Evolutionary conservation across 225 moss, liverwort and hornwort species (phyloP).

Genomic region (Physcomitrellopsis africana): DNA sequence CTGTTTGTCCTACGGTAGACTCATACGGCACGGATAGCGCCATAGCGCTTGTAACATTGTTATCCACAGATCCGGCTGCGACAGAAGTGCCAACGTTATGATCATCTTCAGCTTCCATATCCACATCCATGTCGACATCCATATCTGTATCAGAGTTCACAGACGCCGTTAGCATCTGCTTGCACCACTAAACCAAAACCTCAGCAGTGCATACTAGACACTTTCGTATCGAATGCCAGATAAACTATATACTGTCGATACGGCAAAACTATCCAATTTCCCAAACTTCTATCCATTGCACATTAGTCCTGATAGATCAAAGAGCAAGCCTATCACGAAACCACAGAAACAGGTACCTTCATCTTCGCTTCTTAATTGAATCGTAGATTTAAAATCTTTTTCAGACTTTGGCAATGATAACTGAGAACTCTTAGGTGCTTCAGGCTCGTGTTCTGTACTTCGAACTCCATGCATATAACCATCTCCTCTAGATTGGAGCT

Average conservation of each 20-base stretch:
- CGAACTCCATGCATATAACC: conserved; percentile 24
- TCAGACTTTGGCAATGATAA: conserved; percentile 11
- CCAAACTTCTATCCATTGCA: too few relatives aligned
- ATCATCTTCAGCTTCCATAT: conserved; percentile 57
- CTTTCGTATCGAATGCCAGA: conserved; percentile 5
- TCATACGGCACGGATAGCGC: conserved; percentile 19
- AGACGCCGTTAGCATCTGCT: not conserved
- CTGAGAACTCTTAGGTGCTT: not conserved
- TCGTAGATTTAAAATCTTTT: conserved; percentile 17
- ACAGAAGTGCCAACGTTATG: conserved; percentile 28
- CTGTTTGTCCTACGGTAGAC: conserved; percentile 29
- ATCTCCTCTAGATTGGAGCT: conserved; percentile 27
- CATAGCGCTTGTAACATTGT: conserved; percentile 24
- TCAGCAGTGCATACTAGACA: not conserved
- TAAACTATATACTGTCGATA: not conserved
- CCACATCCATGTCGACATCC: conserved; percentile 78
- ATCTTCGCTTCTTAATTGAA: conserved; percentile 35
- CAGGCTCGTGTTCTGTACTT: conserved; percentile 21
- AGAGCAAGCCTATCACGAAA: conserved; percentile 7
- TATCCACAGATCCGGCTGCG: conserved; percentile 29
- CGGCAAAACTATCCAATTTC: too few relatives aligned
- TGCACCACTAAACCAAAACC: not conserved
- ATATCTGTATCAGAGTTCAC: conserved; percentile 44
- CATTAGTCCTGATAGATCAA: not conserved
- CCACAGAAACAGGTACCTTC: conserved; percentile 43